Evolutionary conservation across 2,329 filamentous ascomycete genomes (phyloP).

Genomic region (Scopulariopsis brevicaulis): DNA sequence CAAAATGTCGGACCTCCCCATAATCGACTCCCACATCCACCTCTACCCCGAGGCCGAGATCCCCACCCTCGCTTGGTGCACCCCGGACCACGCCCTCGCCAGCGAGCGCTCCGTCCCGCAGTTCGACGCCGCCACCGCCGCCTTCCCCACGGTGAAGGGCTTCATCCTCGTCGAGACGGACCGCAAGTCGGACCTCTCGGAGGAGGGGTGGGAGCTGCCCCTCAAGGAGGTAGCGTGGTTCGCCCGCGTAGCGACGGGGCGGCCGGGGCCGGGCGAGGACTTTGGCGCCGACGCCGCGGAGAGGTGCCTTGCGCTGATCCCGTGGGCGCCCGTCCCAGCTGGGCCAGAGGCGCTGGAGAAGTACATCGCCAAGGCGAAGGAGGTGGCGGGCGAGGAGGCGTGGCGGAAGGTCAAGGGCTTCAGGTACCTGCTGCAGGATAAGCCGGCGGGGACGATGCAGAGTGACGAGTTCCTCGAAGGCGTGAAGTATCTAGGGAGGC

Average conservation of each 20-base stretch:
- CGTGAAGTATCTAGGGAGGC: conserved; percentile 51
- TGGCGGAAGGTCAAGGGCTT: conserved; percentile 68
- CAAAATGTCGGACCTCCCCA: conserved; percentile 34
- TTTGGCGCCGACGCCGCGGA: conserved; percentile 28
- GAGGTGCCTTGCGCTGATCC: conserved; percentile 59
- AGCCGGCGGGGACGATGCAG: conserved; percentile 55
- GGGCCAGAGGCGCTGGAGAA: conserved; percentile 45
- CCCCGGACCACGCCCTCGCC: conserved; percentile 43
- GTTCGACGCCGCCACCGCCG: conserved; percentile 38
- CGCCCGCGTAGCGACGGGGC: conserved; percentile 51
- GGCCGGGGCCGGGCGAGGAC: conserved; percentile 37
- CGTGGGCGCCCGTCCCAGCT: conserved; percentile 76
- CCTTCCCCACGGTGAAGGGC: conserved; percentile 40
- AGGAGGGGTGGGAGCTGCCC: conserved; percentile 54
- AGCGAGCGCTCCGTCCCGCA: conserved; percentile 53
- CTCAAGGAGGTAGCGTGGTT: conserved; percentile 64
- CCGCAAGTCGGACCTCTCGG: conserved; percentile 48
- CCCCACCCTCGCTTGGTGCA: conserved; percentile 59
- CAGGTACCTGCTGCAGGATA: conserved; percentile 73
- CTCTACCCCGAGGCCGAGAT: conserved; percentile 65
- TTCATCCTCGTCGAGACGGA: conserved; percentile 82
- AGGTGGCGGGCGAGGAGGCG: conserved; percentile 45
- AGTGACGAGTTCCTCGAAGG: conserved; percentile 51
- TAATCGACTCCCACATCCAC: conserved; percentile 89
- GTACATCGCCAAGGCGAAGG: conserved; percentile 54